Conservation (phyloP, 345 rosid species). For the Sonneratia alba region DNA sequence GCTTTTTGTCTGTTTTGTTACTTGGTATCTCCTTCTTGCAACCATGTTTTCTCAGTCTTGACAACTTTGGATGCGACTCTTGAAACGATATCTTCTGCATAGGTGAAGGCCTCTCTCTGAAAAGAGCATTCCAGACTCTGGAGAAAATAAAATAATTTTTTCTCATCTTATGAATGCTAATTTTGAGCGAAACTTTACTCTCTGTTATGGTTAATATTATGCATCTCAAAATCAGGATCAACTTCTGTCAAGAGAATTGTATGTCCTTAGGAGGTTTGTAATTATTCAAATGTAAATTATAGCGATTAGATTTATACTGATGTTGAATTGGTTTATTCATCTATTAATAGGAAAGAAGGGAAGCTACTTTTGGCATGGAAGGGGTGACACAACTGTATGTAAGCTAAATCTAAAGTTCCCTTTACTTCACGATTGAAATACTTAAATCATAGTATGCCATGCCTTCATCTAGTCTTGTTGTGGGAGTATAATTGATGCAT, state of each 20-base stretch:
- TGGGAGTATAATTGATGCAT: background rate
- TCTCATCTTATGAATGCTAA: background rate
- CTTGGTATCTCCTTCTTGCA: background rate
- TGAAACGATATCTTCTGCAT: background rate
- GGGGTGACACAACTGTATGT: slow-evolving; percentile 46
- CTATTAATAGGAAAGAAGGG: slow-evolving; percentile 47
- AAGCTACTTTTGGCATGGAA: slow-evolving; percentile 89
- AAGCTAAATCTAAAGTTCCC: slow-evolving; percentile 79
- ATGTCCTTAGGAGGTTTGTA: background rate
- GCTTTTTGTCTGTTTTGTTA: background rate
- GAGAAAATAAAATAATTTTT: background rate
- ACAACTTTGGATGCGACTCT: background rate
- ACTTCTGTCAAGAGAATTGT: background rate
- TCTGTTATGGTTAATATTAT: background rate
- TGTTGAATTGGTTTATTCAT: background rate
- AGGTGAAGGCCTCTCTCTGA: background rate
- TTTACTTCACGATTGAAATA: slow-evolving; percentile 6
- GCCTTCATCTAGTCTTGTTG: background rate
- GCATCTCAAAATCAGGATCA: background rate
- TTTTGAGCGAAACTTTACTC: background rate
- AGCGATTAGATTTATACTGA: background rate
- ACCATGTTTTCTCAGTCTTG: background rate
- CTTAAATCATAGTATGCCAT: background rate
- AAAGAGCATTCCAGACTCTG: background rate
- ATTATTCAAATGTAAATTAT: background rate